phyloP scores from a whole-genome alignment of 2,329 filamentous ascomycete species.

The Exophiala sp. region DNA sequence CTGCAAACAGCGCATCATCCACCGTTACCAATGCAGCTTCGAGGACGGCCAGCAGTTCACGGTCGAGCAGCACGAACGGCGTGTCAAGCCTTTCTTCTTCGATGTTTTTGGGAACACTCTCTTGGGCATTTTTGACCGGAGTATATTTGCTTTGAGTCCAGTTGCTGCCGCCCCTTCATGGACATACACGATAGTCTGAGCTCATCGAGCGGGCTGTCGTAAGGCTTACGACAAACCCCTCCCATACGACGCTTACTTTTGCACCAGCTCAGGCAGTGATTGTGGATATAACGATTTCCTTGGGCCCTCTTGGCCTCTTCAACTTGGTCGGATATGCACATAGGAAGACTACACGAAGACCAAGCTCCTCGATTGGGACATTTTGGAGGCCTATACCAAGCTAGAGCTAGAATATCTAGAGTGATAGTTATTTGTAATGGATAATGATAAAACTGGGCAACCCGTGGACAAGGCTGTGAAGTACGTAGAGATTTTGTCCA shows the following conservation, averaged over 20 bases:
- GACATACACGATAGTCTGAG: slow-evolving; percentile 3
- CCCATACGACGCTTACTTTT: slow-evolving; percentile 1
- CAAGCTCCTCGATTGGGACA: not conserved
- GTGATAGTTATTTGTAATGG: slow-evolving; percentile 6
- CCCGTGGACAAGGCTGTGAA: not conserved
- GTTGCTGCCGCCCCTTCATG: not conserved
- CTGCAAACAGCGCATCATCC: slow-evolving; percentile 17
- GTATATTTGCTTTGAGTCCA: slow-evolving; percentile 18
- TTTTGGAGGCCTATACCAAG: slow-evolving; percentile 1
- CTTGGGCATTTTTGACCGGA: slow-evolving; percentile 16
- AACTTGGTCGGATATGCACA: not conserved
- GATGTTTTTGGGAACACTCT: slow-evolving; percentile 22
- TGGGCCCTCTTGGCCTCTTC: not conserved
- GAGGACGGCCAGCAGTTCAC: slow-evolving; percentile 15
- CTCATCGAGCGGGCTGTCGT: not conserved
- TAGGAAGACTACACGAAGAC: not conserved
- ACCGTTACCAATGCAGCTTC: slow-evolving; percentile 19
- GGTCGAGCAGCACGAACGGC: slow-evolving; percentile 22
- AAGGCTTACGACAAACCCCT: slow-evolving; percentile 8
- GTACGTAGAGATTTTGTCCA: too few species aligned
- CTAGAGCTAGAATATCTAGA: slow-evolving; percentile 8
- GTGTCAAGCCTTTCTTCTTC: slow-evolving; percentile 21
- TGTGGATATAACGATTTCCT: not conserved
- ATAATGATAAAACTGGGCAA: not conserved
- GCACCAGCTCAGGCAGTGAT: not conserved